A percentile compares a stretch with the other conserved stretches of the same genome.
These are phyloP conservation scores for Skeletonema marinoi DNA, from an alignment of 108 stramenopile species.

Conservation along the genomic window DNA sequence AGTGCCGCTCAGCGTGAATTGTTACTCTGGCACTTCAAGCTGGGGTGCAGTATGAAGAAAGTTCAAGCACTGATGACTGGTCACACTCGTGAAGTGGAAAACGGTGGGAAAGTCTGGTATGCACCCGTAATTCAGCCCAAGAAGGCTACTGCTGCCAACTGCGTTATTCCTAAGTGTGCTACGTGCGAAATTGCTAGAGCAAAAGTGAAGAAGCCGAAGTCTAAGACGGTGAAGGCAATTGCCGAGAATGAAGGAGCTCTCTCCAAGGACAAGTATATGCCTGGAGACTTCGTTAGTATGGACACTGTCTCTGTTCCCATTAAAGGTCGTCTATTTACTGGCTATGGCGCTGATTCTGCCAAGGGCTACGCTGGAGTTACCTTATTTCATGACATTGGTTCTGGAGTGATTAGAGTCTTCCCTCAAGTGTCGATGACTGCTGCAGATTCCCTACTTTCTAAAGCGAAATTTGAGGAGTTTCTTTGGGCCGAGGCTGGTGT, in stretches of 20 bases:
- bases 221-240: neutral
- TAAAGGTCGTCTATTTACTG: neutral
- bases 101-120: neutral
- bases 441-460: slow-evolving; percentile 24
- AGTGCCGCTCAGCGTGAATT: slow-evolving; percentile 29
- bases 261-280: neutral
- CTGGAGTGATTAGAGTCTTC: neutral
- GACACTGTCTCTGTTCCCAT: neutral
- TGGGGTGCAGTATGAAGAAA: neutral
- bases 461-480: slow-evolving; percentile 20
- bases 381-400: neutral
- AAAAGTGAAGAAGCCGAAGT: neutral
- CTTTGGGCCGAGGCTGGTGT: slow-evolving; percentile 15
- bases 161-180: neutral
- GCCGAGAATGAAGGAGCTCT: neutral
- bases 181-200: neutral
- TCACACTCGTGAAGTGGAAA: neutral
- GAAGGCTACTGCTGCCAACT: neutral
- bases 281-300: neutral
- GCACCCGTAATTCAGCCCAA: neutral
- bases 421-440: neutral
- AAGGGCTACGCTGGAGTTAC: neutral
- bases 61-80: neutral
- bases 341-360: neutral
- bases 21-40: slow-evolving; percentile 18